phyloP scores from a whole-genome alignment of 2,329 filamentous ascomycete genomes.

The Thielaviopsis cerberus region DNA sequence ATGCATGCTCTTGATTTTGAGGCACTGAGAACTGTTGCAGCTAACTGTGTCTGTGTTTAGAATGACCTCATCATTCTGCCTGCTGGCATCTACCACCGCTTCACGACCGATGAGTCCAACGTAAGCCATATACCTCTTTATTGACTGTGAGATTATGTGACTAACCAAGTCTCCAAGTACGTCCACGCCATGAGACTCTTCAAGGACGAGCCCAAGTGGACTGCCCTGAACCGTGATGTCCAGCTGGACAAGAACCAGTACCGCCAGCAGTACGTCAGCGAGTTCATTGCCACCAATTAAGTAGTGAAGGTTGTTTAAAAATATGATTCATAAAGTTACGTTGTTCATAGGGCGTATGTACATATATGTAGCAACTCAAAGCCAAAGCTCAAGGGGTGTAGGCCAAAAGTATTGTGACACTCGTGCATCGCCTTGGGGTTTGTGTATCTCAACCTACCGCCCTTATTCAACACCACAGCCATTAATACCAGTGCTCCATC shows the following conservation, averaged over 20 bases:
- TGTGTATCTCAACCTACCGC: neutral
- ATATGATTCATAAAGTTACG: neutral
- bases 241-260: conserved; percentile 65
- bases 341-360: too few relatives aligned
- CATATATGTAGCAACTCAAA: too few relatives aligned
- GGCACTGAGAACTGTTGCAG: neutral
- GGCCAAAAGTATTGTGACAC: neutral
- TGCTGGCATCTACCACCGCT: conserved; percentile 89
- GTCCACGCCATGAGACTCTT: conserved; percentile 92
- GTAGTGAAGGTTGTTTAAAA: neutral
- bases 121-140: conserved; percentile 34
- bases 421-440: neutral
- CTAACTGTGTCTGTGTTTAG: conserved; percentile 14
- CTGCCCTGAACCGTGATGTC: conserved; percentile 61
- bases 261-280: conserved; percentile 54
- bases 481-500: neutral
- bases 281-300: conserved; percentile 9
- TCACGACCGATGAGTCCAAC: conserved; percentile 82
- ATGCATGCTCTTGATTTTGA: too few relatives aligned
- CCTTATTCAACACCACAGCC: neutral
- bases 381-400: too few relatives aligned
- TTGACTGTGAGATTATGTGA: conserved; percentile 1
- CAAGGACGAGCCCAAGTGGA: conserved; percentile 98
- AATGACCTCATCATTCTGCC: conserved; percentile 84
- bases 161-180: conserved; percentile 39